Percentiles rank a stretch among this genome's conserved stretches.
phyloP scores from a whole-genome alignment of 1,139 yeast species.

The Yamadazyma membranifaciens region DNA sequence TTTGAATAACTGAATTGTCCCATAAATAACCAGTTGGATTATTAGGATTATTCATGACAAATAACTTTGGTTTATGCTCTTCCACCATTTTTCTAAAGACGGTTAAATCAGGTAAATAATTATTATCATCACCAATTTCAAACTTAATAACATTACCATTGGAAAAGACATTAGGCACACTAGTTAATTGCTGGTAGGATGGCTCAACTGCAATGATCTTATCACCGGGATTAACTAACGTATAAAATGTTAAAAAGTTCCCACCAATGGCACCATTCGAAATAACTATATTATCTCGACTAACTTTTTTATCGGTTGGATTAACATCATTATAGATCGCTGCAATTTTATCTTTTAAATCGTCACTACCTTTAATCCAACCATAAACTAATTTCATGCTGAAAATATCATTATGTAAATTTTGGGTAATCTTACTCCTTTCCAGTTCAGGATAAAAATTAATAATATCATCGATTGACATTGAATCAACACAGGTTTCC shows the following conservation, averaged over 20 bases:
- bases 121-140: slow-evolving; percentile 29
- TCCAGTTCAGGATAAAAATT: slow-evolving; percentile 22
- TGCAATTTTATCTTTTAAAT: slow-evolving; percentile 35
- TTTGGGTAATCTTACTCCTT: slow-evolving; percentile 2
- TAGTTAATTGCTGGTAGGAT: slow-evolving; percentile 50
- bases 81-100: slow-evolving; percentile 27
- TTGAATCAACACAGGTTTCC: slow-evolving; percentile 53
- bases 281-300: slow-evolving; percentile 37
- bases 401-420: slow-evolving; percentile 10
- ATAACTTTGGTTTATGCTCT: slow-evolving; percentile 38
- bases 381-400: slow-evolving; percentile 43
- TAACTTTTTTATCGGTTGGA: slow-evolving; percentile 16
- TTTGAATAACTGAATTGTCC: slow-evolving; percentile 27
- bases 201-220: slow-evolving; percentile 53
- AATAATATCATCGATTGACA: slow-evolving; percentile 40
- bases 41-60: slow-evolving; percentile 54
- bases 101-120: slow-evolving; percentile 36
- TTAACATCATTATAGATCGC: slow-evolving; percentile 30
- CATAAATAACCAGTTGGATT: slow-evolving; percentile 56
- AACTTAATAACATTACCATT: slow-evolving; percentile 32
- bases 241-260: slow-evolving; percentile 48
- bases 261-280: slow-evolving; percentile 64
- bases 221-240: slow-evolving; percentile 47
- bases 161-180: slow-evolving; percentile 52
- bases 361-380: slow-evolving; percentile 45